These are phyloP conservation scores for Ustanciosporium gigantosporum DNA, from an alignment of 1,284 basidiomycete genomes.

Conservation along the genomic window DNA sequence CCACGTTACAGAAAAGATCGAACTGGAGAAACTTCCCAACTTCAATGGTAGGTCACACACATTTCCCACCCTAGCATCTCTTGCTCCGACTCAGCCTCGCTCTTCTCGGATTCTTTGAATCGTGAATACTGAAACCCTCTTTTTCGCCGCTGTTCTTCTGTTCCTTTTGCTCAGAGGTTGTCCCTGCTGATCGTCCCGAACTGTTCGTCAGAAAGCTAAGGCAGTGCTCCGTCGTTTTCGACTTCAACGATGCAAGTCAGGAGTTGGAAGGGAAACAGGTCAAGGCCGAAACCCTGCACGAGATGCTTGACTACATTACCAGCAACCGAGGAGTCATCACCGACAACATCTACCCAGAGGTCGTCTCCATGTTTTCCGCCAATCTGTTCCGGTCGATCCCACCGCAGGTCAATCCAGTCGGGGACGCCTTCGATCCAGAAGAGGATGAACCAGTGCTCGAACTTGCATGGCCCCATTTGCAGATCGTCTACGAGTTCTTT, in stretches of 20 bases:
- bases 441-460: conserved; percentile 99
- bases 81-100: neutral
- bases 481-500: conserved; percentile 99
- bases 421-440: conserved; percentile 98
- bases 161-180: conserved; percentile 71
- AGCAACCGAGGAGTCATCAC: conserved; percentile 95
- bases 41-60: conserved; percentile 75
- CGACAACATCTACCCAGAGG: conserved; percentile 97
- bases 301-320: conserved; percentile 99
- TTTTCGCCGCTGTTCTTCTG: no score
- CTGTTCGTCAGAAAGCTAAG: conserved; percentile 93
- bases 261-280: conserved; percentile 98
- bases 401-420: conserved; percentile 95
- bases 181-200: conserved; percentile 82
- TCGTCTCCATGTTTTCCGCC: conserved; percentile 86
- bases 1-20: conserved; percentile 91
- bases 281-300: conserved; percentile 95
- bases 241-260: conserved; percentile 96
- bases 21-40: conserved; percentile 90
- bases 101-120: no score
- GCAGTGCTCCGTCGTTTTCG: conserved; percentile 95
- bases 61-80: neutral
- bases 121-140: no score
- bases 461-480: conserved; percentile 98
- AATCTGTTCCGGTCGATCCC: conserved; percentile 99